Percentiles rank a stretch among this genome's conserved stretches.
Evolutionary conservation across 257 asterid genomes (phyloP).

Genomic region (Capsicum pubescens): DNA sequence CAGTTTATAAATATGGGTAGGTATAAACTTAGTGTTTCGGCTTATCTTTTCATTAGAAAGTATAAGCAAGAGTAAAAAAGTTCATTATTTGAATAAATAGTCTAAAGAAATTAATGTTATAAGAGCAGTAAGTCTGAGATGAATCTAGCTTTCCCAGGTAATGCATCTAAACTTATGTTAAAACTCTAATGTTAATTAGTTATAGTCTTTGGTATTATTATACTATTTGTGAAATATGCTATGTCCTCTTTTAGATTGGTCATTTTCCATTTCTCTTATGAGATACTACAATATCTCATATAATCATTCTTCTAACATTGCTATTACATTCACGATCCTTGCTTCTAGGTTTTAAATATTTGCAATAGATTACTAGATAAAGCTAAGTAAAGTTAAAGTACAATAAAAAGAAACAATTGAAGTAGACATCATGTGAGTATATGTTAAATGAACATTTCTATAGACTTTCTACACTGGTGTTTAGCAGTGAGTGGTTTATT

Average conservation of each 20-base stretch:
- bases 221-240: background rate
- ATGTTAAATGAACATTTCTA: background rate
- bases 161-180: background rate
- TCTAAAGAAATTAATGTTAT: background rate
- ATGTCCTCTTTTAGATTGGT: background rate
- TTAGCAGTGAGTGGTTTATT: background rate
- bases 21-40: slow-evolving; percentile 42
- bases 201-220: background rate
- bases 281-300: background rate
- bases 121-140: background rate
- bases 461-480: background rate
- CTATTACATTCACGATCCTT: background rate
- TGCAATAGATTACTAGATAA: background rate
- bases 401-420: background rate
- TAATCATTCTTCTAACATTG: slow-evolving; percentile 5
- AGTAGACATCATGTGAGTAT: background rate
- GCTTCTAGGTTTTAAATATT: background rate
- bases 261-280: background rate
- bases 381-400: background rate
- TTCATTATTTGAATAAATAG: slow-evolving; percentile 8
- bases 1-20: slow-evolving; percentile 79
- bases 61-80: slow-evolving; percentile 20
- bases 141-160: background rate
- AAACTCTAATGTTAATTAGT: background rate
- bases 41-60: background rate